phyloP scores from a whole-genome alignment of 352 stramenopile genomes.

The Aphanomyces euteiches region DNA sequence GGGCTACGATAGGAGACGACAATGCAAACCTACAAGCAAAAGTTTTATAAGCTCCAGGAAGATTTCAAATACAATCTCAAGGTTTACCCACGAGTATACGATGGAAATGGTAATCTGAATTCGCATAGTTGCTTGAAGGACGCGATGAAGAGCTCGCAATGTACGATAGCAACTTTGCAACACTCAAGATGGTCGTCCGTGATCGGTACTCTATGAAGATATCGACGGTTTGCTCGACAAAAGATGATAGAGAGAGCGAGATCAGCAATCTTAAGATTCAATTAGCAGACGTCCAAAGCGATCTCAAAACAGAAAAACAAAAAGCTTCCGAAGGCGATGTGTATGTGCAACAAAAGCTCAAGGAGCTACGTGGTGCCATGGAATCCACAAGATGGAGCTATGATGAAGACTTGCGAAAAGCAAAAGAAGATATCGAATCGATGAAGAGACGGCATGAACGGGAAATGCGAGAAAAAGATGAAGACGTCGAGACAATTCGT shows the following conservation, averaged over 20 bases:
- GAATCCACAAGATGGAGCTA: constrained; percentile 70
- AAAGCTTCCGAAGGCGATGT: constrained; percentile 46
- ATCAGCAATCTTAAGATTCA: constrained; percentile 62
- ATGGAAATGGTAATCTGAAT: not conserved
- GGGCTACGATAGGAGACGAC: constrained; percentile 39
- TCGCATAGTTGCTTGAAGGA: constrained; percentile 64
- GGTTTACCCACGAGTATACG: constrained; percentile 19
- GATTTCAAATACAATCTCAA: constrained; percentile 94
- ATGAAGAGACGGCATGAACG: constrained; percentile 48
- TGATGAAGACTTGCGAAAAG: constrained; percentile 62
- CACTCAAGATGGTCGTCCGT: constrained; percentile 65
- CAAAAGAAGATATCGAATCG: constrained; percentile 60
- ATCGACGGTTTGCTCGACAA: not conserved
- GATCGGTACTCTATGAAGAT: constrained; percentile 45
- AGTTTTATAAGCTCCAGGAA: constrained; percentile 84
- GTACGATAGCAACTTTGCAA: constrained; percentile 83
- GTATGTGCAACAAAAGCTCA: constrained; percentile 67
- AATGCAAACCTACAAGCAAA: constrained; percentile 53
- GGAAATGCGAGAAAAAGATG: constrained; percentile 65
- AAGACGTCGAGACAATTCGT: constrained; percentile 70
- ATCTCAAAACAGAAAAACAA: constrained; percentile 50
- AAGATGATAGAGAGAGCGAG: constrained; percentile 40
- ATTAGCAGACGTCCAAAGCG: constrained; percentile 47
- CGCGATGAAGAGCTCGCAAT: constrained; percentile 84
- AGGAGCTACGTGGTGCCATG: constrained; percentile 65